Conservation (phyloP, 2,329 filamentous ascomycete genomes). For the Apiospora sp. region DNA sequence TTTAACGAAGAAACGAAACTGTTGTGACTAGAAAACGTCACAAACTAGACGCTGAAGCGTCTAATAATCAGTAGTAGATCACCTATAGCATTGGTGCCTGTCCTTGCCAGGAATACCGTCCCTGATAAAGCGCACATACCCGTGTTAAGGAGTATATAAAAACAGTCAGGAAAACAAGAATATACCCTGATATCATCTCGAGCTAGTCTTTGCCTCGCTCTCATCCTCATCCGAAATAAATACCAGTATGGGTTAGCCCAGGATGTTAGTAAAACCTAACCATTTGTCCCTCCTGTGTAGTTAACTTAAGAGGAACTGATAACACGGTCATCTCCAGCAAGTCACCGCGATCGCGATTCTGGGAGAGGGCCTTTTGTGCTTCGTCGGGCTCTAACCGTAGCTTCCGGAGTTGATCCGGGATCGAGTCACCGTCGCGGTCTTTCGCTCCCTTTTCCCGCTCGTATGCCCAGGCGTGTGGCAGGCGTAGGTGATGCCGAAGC, state of each 20-base stretch:
- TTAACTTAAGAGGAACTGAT: neutral
- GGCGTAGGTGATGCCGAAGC: neutral
- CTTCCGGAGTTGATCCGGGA: too few species aligned
- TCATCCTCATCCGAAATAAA: neutral
- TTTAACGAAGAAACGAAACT: neutral
- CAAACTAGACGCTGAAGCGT: neutral
- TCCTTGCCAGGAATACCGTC: neutral
- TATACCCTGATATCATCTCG: neutral
- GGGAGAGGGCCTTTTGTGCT: too few species aligned
- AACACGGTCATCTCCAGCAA: neutral
- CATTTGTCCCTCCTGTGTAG: neutral
- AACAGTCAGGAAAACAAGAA: neutral
- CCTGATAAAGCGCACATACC: neutral
- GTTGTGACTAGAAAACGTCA: neutral
- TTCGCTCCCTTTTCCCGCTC: neutral
- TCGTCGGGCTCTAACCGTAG: neutral
- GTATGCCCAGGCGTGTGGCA: neutral
- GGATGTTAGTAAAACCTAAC: too few species aligned
- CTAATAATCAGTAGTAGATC: neutral
- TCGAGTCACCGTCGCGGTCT: neutral
- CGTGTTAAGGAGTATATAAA: neutral
- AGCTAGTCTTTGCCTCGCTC: neutral
- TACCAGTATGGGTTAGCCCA: neutral
- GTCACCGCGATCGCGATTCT: too few species aligned
- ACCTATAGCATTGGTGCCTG: neutral